Percentiles rank a stretch among this genome's conserved stretches.
These are phyloP conservation scores for Erodium trifolium DNA, from an alignment of 441 rosid species.

Conservation along the genomic window DNA sequence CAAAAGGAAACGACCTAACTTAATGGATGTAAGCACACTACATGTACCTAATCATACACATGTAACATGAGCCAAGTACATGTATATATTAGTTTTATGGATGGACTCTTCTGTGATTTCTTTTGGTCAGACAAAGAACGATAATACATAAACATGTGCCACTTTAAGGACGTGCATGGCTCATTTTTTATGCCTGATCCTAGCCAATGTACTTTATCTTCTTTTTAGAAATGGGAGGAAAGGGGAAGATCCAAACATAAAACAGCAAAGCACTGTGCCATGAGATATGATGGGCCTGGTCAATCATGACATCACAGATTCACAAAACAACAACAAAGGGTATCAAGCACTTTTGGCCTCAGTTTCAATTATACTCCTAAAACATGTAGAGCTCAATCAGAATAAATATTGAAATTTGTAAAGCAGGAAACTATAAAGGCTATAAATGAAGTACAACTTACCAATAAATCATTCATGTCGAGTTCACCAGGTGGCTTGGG, in stretches of 20 bases:
- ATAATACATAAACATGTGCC: background rate
- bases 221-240: background rate
- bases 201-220: background rate
- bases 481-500: slow-evolving; percentile 34
- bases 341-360: background rate
- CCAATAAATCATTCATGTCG: slow-evolving; percentile 25
- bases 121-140: too few species aligned
- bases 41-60: too few species aligned
- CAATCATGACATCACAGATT: background rate
- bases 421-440: background rate
- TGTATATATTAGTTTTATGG: too few species aligned
- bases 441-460: slow-evolving; percentile 21
- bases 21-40: too few species aligned
- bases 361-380: background rate
- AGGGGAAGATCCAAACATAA: background rate
- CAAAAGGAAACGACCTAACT: too few species aligned
- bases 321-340: background rate
- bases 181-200: background rate
- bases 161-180: background rate
- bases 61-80: too few species aligned
- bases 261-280: background rate
- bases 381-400: background rate
- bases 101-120: too few species aligned
- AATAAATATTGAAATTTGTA: background rate
- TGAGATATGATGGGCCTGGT: background rate